Evolutionary conservation across 441 rosid species (phyloP), one percentile per base, ranked within the genome.

Genomic region (Hypseocharis bilobata): DNA sequence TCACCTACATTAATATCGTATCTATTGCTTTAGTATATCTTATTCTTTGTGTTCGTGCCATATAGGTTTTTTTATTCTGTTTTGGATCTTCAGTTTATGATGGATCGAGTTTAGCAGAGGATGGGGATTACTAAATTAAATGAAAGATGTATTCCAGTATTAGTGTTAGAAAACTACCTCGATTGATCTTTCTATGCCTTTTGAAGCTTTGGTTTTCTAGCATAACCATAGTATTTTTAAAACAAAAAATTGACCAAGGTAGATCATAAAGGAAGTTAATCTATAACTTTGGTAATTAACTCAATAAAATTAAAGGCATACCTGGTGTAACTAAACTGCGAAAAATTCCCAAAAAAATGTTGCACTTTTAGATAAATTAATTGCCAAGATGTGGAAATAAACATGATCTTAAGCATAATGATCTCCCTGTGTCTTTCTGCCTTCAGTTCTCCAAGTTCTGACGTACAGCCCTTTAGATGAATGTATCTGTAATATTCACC

Each of bases 1-100:
- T 65, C 54, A 28, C 54, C 28, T 27, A 4, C 26, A 59, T 25
- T 10, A 34, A 55, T 62, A 61, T 42, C 27, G 29, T 70, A 4
- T 47, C 19, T 17, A 25, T 54, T 54, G 28, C 32, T 3, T 26
- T 0, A 23, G 16, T 54, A 23, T 27, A 11, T 16, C 2, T 7
- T n/a, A n/a, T n/a, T 45, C 19, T n/a, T 45, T 45, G 59, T 27
- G 25, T 54, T 25, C 25, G 23, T 54, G 10, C 0, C 59, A 23
- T 0, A 54, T 25, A 54, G 32, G 59, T 54, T 26, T 10, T 54
- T 54, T 54, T 1, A 13, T 25, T 25, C 13, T 54, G 59, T 23
- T 16, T 54, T 11, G 13, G 25, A 26, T 54, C 26, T 54, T 26
- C 59, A 54, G 28, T 14, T 10, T 30, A 54, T 54, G n/a, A n/a